Conservation (phyloP, 2,329 filamentous ascomycete genomes). For the Aspergillus puulaauensis region DNA sequence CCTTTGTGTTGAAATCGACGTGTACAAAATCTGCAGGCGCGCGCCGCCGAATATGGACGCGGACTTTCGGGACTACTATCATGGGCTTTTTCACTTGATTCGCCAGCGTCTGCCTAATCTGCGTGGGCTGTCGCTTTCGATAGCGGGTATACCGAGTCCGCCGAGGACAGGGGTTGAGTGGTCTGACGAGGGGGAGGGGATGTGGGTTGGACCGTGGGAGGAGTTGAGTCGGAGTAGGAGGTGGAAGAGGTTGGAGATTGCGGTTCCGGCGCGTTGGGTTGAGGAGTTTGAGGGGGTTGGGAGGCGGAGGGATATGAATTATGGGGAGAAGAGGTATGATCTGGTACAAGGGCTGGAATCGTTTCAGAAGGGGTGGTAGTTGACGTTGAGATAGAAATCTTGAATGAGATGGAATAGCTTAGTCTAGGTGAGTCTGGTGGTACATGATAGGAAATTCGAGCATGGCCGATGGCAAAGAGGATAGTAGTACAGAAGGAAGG, state of each 20-base stretch:
- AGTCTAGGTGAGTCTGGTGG: too few relatives aligned
- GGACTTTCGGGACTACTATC: slow-evolving; percentile 2
- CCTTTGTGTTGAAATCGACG: slow-evolving; percentile 11
- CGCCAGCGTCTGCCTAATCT: neutral
- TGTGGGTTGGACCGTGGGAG: neutral
- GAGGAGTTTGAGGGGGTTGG: neutral
- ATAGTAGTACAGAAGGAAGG: too few relatives aligned
- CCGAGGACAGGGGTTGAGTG: neutral
- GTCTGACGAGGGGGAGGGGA: neutral
- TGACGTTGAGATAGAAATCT: neutral
- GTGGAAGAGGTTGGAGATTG: neutral
- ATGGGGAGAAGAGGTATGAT: neutral
- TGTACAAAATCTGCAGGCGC: slow-evolving; percentile 2
- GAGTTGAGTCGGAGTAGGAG: neutral
- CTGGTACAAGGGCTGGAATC: slow-evolving; percentile 1
- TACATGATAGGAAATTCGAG: too few relatives aligned
- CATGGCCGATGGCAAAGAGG: too few relatives aligned
- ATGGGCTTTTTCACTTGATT: slow-evolving; percentile 1
- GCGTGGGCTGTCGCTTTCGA: slow-evolving; percentile 1
- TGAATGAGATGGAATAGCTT: too few relatives aligned
- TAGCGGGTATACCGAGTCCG: slow-evolving; percentile 6
- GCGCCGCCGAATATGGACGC: neutral
- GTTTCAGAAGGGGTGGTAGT: slow-evolving; percentile 9
- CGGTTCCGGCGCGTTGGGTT: neutral
- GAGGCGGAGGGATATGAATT: neutral